A percentile compares a stretch with the other conserved stretches of the same genome.
phyloP scores from a whole-genome alignment of 805 yeast species.

The Candida gorgasii region DNA sequence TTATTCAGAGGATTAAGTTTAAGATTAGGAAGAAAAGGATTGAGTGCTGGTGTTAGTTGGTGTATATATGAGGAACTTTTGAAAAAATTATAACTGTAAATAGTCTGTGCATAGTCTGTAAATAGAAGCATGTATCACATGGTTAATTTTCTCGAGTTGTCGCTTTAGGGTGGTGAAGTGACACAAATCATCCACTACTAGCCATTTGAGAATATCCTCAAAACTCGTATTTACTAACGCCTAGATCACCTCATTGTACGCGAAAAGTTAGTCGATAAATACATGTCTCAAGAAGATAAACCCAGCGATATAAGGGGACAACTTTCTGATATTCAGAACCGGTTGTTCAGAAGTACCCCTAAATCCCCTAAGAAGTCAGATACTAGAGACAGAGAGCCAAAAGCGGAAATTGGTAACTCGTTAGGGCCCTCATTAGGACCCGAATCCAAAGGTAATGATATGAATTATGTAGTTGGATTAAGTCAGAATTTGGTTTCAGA shows the following conservation, averaged over 20 bases:
- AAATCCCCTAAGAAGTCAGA: slow-evolving; percentile 13
- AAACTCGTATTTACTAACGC: too few species aligned
- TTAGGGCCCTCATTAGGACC: slow-evolving; percentile 30
- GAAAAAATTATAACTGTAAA: slow-evolving; percentile 21
- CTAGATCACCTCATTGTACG: slow-evolving; percentile 1
- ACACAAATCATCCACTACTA: too few species aligned
- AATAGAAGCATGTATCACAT: too few species aligned
- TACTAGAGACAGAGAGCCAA: slow-evolving; percentile 1
- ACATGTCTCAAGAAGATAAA: slow-evolving; percentile 16
- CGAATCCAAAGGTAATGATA: slow-evolving; percentile 56
- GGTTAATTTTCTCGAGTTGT: too few species aligned
- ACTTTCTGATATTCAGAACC: slow-evolving; percentile 38
- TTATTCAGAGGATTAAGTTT: slow-evolving; percentile 84
- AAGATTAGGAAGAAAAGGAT: slow-evolving; percentile 79
- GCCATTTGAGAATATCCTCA: too few species aligned
- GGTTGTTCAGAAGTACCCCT: slow-evolving; percentile 25
- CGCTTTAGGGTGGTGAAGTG: too few species aligned
- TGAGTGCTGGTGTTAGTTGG: slow-evolving; percentile 96
- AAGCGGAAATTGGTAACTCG: slow-evolving; percentile 23
- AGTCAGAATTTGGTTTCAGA: slow-evolving; percentile 71
- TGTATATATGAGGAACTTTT: slow-evolving; percentile 91
- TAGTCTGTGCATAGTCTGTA: too few species aligned
- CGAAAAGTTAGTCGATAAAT: slow-evolving; percentile 7
- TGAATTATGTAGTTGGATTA: slow-evolving; percentile 70
- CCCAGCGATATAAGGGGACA: slow-evolving; percentile 37